Evolutionary conservation across 1,139 yeast genomes (phyloP).

Genomic region (Taphrina wiesneri): DNA sequence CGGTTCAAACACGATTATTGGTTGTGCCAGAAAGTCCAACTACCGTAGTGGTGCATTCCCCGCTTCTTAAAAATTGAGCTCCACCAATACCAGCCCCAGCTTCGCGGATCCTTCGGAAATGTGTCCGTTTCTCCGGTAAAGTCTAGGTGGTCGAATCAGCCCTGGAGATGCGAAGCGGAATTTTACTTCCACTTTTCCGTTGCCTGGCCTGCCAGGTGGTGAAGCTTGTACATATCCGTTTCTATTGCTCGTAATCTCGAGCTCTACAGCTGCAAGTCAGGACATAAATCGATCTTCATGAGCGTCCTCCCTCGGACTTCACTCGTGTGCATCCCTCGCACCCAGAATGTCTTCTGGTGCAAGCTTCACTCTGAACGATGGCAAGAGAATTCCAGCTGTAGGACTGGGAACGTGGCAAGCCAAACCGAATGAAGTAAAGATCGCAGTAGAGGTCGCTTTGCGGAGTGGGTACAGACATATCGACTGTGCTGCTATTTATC

Average conservation of each 20-base stretch:
- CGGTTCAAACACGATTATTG: no score
- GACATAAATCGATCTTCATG: no score
- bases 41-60: no score
- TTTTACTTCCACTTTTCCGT: no score
- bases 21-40: no score
- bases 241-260: no score
- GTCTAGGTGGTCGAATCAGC: no score
- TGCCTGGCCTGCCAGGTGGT: no score
- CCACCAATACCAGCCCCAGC: not conserved
- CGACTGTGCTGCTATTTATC: slow-evolving; percentile 38
- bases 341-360: slow-evolving; percentile 4
- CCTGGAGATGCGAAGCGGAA: no score
- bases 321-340: no score
- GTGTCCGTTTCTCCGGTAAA: not conserved
- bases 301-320: no score
- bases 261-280: no score
- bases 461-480: slow-evolving; percentile 72
- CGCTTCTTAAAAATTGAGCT: not conserved
- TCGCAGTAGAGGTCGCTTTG: slow-evolving; percentile 64
- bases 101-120: not conserved
- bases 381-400: slow-evolving; percentile 63
- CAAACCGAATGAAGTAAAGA: slow-evolving; percentile 57
- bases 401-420: slow-evolving; percentile 82
- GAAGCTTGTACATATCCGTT: not conserved
- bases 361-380: slow-evolving; percentile 56